phyloP scores from a whole-genome alignment of 1,284 basidiomycete genomes.

The Naganishia cerealis region DNA sequence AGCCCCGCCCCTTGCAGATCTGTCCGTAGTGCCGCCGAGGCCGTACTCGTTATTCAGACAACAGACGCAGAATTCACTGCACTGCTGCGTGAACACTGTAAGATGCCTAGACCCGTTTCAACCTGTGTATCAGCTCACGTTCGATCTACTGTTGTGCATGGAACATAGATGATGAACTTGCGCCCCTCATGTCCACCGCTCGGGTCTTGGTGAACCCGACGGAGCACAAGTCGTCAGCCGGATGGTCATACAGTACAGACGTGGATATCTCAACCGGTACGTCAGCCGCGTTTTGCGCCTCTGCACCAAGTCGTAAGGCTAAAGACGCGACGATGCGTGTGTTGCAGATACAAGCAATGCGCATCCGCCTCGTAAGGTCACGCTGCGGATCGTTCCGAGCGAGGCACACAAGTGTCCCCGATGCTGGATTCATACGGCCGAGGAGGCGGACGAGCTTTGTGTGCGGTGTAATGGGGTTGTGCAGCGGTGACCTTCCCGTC shows the following conservation, averaged over 20 bases:
- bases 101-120: not conserved
- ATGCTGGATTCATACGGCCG: slow-evolving; percentile 71
- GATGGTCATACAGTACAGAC: slow-evolving; percentile 58
- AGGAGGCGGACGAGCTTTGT: slow-evolving; percentile 61
- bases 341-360: slow-evolving; percentile 13
- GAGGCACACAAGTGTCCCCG: slow-evolving; percentile 67
- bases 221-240: slow-evolving; percentile 39
- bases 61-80: not conserved
- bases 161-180: slow-evolving; percentile 3
- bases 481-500: not conserved
- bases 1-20: not conserved
- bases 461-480: slow-evolving; percentile 57
- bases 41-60: slow-evolving; percentile 42
- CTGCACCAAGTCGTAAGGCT: not conserved
- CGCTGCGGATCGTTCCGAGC: slow-evolving; percentile 59
- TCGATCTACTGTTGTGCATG: not conserved
- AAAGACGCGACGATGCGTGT: not conserved
- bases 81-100: slow-evolving; percentile 5
- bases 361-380: slow-evolving; percentile 46
- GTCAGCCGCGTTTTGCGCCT: not conserved
- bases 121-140: not conserved
- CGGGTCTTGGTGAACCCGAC: slow-evolving; percentile 24
- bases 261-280: slow-evolving; percentile 40
- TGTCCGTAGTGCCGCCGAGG: slow-evolving; percentile 41
- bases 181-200: slow-evolving; percentile 20